These are phyloP conservation scores for Raphanus sativus DNA, from an alignment of 345 rosid genomes.

Conservation along the genomic window DNA sequence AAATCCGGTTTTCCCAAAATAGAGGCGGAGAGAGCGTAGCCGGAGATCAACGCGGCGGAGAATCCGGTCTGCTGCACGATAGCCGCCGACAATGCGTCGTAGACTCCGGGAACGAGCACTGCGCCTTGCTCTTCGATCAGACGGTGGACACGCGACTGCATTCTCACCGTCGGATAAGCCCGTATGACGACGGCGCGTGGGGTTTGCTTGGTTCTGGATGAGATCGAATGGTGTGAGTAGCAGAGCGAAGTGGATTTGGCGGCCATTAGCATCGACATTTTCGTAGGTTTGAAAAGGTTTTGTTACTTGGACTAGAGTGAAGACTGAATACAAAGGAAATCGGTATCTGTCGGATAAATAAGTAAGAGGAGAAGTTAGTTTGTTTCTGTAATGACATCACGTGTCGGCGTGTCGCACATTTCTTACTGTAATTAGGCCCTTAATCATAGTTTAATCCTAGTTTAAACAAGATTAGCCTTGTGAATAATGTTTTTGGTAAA, in stretches of 20 bases:
- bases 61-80: slow-evolving; percentile 50
- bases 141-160: slow-evolving; percentile 50
- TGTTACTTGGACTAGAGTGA: neutral
- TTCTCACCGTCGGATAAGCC: slow-evolving; percentile 43
- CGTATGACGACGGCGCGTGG: slow-evolving; percentile 26
- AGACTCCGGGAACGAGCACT: slow-evolving; percentile 51
- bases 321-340: neutral
- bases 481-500: neutral
- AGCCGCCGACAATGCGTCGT: slow-evolving; percentile 57
- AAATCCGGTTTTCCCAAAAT: slow-evolving; percentile 55
- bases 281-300: neutral
- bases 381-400: neutral
- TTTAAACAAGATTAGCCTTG: neutral
- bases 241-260: slow-evolving; percentile 27
- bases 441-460: neutral
- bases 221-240: neutral
- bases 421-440: neutral
- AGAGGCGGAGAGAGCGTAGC: slow-evolving; percentile 54
- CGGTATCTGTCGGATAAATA: neutral
- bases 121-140: slow-evolving; percentile 52
- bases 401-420: slow-evolving; percentile 23
- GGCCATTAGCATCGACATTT: slow-evolving; percentile 32
- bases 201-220: neutral
- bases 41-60: slow-evolving; percentile 52
- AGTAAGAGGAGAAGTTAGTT: neutral